Evolutionary conservation across 306 rosid species (phyloP), one percentile per base, ranked within the genome.

Genomic region (Vigna mungo): DNA sequence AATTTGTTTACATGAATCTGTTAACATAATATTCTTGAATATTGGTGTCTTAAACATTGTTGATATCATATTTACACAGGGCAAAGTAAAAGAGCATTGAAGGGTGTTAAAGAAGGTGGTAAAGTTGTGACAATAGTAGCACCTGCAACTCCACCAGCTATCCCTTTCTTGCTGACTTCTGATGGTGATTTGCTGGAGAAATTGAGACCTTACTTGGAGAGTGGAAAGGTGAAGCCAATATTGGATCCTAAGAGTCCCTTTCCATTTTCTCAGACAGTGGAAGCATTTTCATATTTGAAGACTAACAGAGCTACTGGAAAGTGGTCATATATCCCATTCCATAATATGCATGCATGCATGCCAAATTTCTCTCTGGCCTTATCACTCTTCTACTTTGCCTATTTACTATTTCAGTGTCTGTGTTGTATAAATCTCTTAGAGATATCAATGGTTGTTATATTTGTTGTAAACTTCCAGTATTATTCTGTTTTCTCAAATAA

Each of bases 171-270:
- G 9, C 77, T 79, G 5, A 81, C 75, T 30, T 85, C 91, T 2
- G 85, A 73, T 15, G 89, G 76, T 10, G 37, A 74, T 13, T 14
- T 72, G 1, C 80, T 91, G 49, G 90, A 91, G 87, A 89, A 87
- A 39, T 80, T 86, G 16, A 25, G 58, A 20, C 87, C 92, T 32
- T 82, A 83, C 71, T 71, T 89, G 53, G 90, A 89, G 75, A 87
- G 83, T 83, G 94, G 92, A 18, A 86, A 89, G 81, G 88, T 90
- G 88, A 90, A 82, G 85, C 82, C 97, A 17, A 10, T 93, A 27
- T 44, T 93, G 14, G 94, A 93, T 23, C 89, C 96, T 13, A 89
- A 91, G 69, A 25, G 90, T 18, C 91, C 89, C 1, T 88, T 88
- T 65, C 83, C 92, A 3, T 93, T 93, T 81, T 81, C 92, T 9